Base-by-base conservation (phyloP, 1,284 basidiomycete species). In the Ceraceosorus guamensis region DNA sequence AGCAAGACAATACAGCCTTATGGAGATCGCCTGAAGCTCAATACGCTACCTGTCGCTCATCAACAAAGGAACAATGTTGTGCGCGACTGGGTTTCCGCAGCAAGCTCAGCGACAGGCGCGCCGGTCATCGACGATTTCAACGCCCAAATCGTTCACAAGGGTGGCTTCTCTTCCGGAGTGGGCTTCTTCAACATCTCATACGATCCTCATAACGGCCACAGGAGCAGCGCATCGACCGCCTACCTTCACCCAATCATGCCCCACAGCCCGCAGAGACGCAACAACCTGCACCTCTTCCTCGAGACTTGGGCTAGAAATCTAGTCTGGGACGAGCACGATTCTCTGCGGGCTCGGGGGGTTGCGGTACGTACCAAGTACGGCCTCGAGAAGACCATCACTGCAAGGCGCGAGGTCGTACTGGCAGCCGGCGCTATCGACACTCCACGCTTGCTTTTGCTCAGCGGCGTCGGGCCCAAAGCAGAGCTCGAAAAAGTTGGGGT, bases 381-480 rank as follows among this genome's bases (percentile, higher is more conserved):
- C 2, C 50, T 65, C 13, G 58, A 48, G 18, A 70, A 67, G 56
- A 69, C 66, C 47, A 61, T 75, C 16, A 68, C 61, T 13, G 75
- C 75, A 7, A 61, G 66, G 2, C 54, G 60, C 14, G 75, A 77
- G 56, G 70, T 77, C 41, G 69, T 75, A 31, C 59, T 77, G 1
- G 71, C 68, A 41, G 75, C 73, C 5, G 75, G 75, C 39, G 75
- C 75, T 2, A 73, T 81, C 49, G 79, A 81, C 63, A 77, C 79
- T 3, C 80, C 81, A 0, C 77, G 82, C 46, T 74, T 83, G 10
- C 72, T 83, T 1, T 80, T 83, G 47, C 72, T 82, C 18, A 82
- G 81, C 0, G 82, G 82, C 2, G 79, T 83, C 32, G 82, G 82
- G 11, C 71, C 78, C 24, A 67, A 65, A 5, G 66, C 73, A 7